Evolutionary conservation across 2,329 filamentous ascomycete genomes (phyloP), one percentile per base, ranked within the genome.

Genomic region (Sporothrix humicola): DNA sequence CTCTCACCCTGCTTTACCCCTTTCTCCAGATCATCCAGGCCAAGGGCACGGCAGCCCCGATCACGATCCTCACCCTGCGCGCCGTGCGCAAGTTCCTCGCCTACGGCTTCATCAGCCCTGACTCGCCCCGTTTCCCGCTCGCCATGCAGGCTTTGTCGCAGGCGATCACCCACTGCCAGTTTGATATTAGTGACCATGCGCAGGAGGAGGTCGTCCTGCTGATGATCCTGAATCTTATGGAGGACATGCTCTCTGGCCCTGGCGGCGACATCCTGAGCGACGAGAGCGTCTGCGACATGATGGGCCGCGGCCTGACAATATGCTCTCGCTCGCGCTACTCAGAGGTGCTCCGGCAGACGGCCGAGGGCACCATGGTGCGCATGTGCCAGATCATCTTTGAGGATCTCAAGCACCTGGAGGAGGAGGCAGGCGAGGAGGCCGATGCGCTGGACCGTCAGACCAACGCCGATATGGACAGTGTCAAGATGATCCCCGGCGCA

Each of bases 321-420:
- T 99, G 96, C 85, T 99, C 95, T 76, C 95, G 98, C 79, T 90
- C 93, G 72, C 90, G 95, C 72, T 90, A 98, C 75, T 98, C 95
- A 10, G 95, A 98, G 78, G 90, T 98, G 3, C 85, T 99, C 72
- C 90, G 95, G 76, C 89, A 95, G 76, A 97, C 95, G 23, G 96
- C 96, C 1, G 96, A 99, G 82, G 96, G 97, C 79, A 92, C 94
- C 72, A 98, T 99, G 95, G 93, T 98, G 63, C 93, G 94, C 77
- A 99, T 99, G 96, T 98, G 96, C 80, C 96, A 99, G 83, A 94
- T 97, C 77, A 97, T 99, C 78, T 99, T 99, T 80, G 93, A 95
- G 81, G 91, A 97, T 74, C 84, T 99, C 71, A 97, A 97, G 81
- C 91, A 95, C 76, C 85, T 98, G 8, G 93, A 97, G 78, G 87